Conservation (phyloP, 495 filamentous ascomycete genomes). For the Penicillium arizonense region DNA sequence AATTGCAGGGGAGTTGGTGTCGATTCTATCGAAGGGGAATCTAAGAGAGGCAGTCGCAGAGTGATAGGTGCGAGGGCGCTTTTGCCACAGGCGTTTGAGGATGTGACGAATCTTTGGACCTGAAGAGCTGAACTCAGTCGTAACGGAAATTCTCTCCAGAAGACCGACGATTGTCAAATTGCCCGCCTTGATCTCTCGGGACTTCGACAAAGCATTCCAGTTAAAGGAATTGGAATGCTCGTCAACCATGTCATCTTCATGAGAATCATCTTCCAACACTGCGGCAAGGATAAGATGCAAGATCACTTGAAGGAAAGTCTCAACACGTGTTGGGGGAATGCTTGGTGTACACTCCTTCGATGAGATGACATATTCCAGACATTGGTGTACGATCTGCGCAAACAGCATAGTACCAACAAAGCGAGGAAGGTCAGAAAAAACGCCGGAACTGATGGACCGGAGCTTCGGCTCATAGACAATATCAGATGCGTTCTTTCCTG, state of each 20-base stretch:
- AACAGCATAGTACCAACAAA: constrained; percentile 86
- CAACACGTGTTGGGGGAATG: constrained; percentile 77
- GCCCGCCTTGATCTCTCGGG: constrained; percentile 53
- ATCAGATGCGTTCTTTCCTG: constrained; percentile 74
- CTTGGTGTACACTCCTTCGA: constrained; percentile 62
- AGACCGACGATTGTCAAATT: constrained; percentile 69
- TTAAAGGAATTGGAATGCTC: constrained; percentile 61
- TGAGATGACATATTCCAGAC: constrained; percentile 71
- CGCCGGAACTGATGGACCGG: constrained; percentile 69
- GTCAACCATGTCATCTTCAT: constrained; percentile 54
- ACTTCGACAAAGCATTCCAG: constrained; percentile 60
- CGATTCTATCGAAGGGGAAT: constrained; percentile 53
- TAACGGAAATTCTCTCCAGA: constrained; percentile 70
- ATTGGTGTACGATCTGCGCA: constrained; percentile 86
- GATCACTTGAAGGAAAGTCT: constrained; percentile 88
- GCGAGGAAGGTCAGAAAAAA: constrained; percentile 68
- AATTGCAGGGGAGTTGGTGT: constrained; percentile 57
- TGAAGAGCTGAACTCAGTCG: constrained; percentile 72
- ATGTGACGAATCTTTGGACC: constrained; percentile 83
- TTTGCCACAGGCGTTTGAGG: constrained; percentile 83
- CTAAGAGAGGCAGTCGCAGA: constrained; percentile 51
- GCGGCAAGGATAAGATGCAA: constrained; percentile 84
- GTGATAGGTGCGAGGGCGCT: constrained; percentile 66
- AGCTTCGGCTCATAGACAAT: constrained; percentile 93
- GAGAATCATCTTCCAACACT: constrained; percentile 71